These are phyloP conservation scores for Schwanniomyces yamadae DNA, from an alignment of 805 yeast species.

Conservation along the genomic window DNA sequence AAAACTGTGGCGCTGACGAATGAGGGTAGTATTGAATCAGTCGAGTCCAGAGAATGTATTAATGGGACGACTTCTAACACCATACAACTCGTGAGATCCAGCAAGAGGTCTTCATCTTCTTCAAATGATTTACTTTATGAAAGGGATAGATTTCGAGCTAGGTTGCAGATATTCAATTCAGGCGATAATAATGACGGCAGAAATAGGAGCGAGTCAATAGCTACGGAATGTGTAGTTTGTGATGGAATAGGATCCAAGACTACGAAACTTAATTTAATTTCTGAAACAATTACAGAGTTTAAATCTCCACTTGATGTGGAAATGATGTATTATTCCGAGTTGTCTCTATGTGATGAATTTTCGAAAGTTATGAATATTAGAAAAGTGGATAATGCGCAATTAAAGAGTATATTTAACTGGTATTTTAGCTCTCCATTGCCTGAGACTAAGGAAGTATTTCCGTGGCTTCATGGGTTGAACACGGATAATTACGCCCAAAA, in stretches of 20 bases:
- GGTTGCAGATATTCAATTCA: slow-evolving; percentile 34
- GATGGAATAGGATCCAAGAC: slow-evolving; percentile 38
- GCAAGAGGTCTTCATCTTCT: slow-evolving; percentile 38
- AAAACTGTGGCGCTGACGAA: too few species aligned
- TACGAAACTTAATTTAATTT: slow-evolving; percentile 28
- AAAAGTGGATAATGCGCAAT: slow-evolving; percentile 13
- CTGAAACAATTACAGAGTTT: slow-evolving; percentile 5
- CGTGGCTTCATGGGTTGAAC: slow-evolving; percentile 86
- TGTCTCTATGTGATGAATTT: slow-evolving; percentile 5
- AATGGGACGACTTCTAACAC: too few species aligned
- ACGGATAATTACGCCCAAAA: slow-evolving; percentile 54
- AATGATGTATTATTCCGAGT: slow-evolving; percentile 13
- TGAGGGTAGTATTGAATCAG: too few species aligned
- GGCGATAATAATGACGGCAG: not conserved
- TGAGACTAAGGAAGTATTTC: slow-evolving; percentile 67
- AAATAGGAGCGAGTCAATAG: not conserved
- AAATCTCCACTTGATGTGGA: slow-evolving; percentile 19
- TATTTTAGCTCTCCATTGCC: slow-evolving; percentile 50
- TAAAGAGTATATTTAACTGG: slow-evolving; percentile 28
- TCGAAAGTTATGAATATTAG: slow-evolving; percentile 12
- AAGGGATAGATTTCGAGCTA: slow-evolving; percentile 41
- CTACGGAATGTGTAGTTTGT: slow-evolving; percentile 30
- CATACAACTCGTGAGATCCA: too few species aligned
- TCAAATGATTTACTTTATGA: slow-evolving; percentile 41
- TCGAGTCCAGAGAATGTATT: too few species aligned